Evolutionary conservation across 345 rosid species (phyloP).

Genomic region (Eucalyptus urophylla): DNA sequence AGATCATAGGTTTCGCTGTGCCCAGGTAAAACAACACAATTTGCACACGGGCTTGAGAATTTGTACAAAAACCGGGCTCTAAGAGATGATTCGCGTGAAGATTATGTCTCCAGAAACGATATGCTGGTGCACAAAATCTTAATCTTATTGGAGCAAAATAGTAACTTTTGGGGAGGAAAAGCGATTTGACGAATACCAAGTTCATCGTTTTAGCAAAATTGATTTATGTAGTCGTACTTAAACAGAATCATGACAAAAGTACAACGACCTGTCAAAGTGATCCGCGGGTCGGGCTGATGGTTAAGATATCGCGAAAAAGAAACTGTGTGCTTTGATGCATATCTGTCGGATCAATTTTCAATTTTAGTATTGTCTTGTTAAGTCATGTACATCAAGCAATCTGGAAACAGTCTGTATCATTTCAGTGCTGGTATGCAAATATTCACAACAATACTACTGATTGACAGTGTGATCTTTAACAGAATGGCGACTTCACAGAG

Average conservation of each 20-base stretch:
- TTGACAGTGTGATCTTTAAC: background rate
- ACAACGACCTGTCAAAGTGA: background rate
- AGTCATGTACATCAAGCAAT: background rate
- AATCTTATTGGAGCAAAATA: background rate
- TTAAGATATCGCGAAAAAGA: background rate
- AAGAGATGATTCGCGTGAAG: background rate
- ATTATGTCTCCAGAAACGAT: background rate
- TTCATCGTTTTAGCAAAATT: background rate
- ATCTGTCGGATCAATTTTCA: background rate
- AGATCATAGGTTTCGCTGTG: background rate
- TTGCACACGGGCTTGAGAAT: background rate
- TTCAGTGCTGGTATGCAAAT: background rate
- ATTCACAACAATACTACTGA: background rate
- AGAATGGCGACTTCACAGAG: background rate
- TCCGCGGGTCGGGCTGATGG: rapidly evolving
- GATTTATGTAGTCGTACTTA: background rate
- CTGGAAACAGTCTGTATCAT: background rate
- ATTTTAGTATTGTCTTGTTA: background rate
- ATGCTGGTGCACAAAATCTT: background rate
- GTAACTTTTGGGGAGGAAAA: background rate
- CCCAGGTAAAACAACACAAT: background rate
- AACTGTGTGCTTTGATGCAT: background rate
- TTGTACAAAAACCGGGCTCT: background rate
- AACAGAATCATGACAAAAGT: background rate
- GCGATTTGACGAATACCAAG: background rate